Conservation (phyloP, 306 rosid species). For the Notholithocarpus densiflorus region DNA sequence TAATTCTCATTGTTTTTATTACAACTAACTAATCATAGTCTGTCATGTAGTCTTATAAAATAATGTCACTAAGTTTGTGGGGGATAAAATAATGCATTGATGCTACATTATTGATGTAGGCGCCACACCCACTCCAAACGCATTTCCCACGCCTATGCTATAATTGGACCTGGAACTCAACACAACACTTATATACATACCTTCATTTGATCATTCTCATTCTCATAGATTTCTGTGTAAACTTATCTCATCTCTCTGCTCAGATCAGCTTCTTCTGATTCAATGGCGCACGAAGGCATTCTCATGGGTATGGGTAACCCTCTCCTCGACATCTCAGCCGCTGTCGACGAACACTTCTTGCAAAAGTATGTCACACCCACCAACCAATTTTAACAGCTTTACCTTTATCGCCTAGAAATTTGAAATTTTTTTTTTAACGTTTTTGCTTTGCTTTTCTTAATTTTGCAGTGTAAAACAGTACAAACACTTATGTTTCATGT, state of each 20-base stretch:
- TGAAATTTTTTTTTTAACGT: too few relatives aligned
- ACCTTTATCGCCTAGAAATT: too few relatives aligned
- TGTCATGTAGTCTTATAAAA: rapidly evolving
- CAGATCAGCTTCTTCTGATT: neutral
- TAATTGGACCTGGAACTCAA: too few relatives aligned
- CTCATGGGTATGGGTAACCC: slow-evolving; percentile 96
- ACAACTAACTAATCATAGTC: too few relatives aligned
- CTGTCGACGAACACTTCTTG: slow-evolving; percentile 65
- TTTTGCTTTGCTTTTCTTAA: neutral
- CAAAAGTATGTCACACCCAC: slow-evolving; percentile 36
- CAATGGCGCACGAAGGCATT: slow-evolving; percentile 65
- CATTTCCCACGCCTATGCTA: too few relatives aligned
- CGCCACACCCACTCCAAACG: too few relatives aligned
- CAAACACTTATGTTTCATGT: neutral
- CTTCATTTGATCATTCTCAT: too few relatives aligned
- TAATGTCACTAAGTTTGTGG: too few relatives aligned
- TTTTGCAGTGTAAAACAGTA: neutral
- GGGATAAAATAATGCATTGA: too few relatives aligned
- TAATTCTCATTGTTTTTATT: too few relatives aligned
- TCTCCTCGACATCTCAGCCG: slow-evolving; percentile 80
- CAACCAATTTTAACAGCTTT: neutral
- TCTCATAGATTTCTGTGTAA: neutral
- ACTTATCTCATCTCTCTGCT: neutral
- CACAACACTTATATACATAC: too few relatives aligned
- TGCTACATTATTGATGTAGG: too few relatives aligned